Evolutionary conservation across 805 yeast genomes (phyloP), one percentile per base, ranked within the genome.

Genomic region (Yamadazyma kitorensis): DNA sequence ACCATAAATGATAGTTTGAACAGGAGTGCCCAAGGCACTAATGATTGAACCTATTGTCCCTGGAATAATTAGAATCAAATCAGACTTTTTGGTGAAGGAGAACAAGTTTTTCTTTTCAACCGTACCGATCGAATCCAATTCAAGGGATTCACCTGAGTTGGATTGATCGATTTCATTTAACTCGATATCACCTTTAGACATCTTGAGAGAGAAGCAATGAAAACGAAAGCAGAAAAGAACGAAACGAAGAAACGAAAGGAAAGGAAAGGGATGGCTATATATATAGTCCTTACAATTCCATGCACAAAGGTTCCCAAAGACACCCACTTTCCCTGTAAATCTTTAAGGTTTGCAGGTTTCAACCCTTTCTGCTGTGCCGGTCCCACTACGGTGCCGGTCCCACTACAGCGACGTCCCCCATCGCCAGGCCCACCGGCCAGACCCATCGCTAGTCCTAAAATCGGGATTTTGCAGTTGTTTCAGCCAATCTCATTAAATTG

Each of bases 1-100:
- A 3, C 95, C 93, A 40, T 82, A 74, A 10, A 88, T 47, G 3
- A 85, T 66, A 0, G 94, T 74, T 13, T 76, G 71, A 2, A 73
- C 66, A 0, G 86, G 80, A 0, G 86, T 76, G 0, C 74, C 73
- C 2, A 74, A 50, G 0, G 88, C 77, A n/a, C 78, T 64, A 1
- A 70, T 43, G 7, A 66, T 43, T 12, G 83, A 72, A n/a, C 71
- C 44, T 0, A 64, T 2, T 0, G 51, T 14, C 2, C 68, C 70
- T 6, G 58, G 27, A 13, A 44, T 30, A 3, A 48, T 33, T 10
- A 44, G 24, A 2, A 37, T 29, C 11, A 41, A 24, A 37, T 55
- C 60, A 6, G 35, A 11, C 17, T 26, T 44, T 8, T 27, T 29
- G 7, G 49, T 29, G 36, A 45, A 53, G 28, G 40, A 33, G 25